Evolutionary conservation across 2,329 filamentous ascomycete genomes (phyloP), one percentile per base, ranked within the genome.

Genomic region (Elsinoe perseae): DNA sequence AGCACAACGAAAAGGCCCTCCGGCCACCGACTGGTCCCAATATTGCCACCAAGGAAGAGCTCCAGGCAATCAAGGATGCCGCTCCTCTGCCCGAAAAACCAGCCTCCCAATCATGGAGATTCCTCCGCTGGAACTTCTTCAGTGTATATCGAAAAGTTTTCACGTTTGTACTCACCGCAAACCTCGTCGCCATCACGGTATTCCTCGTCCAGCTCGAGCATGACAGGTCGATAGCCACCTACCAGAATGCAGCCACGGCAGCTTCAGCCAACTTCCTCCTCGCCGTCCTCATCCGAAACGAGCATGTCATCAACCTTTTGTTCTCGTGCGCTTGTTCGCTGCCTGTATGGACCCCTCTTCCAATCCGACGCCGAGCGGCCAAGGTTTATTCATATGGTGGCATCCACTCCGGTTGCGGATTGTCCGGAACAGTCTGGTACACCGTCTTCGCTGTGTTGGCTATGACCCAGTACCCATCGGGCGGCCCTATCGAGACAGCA

Each of bases 391-490:
- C 68, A 38, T 65, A 72, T 32, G 72, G 72, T 16, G 72, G 72
- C 8, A 61, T 73, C 1, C 72, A 75, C 58, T 69, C 68, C 3
- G 68, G 69, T 1, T 66, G 66, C 50, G 70, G 66, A 2, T 60
- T 69, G 4, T 67, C 69, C 52, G 69, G 70, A 1, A 61, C 69
- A n/a, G 40, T 68, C 7, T 79, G 76, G 76, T 77, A 73, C 65
- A 62, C 73, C 10, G 60, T 69, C 16, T 72, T 76, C 57, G 68
- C 69, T 2, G 63, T 65, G 0, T 43, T 71, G 4, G 48, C 72
- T 28, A 63, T 66, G 6, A 59, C 59, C 30, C 60, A 65, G 14
- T 69, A 65, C 58, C 52, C 30, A 20, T 18, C n/a, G 8, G 50
- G 57, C 8, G 60, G 55, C 10, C 56, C 59, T 21, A 20, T 59